Conservation (phyloP, 1,284 basidiomycete species). For the Vanrija humicola region DNA sequence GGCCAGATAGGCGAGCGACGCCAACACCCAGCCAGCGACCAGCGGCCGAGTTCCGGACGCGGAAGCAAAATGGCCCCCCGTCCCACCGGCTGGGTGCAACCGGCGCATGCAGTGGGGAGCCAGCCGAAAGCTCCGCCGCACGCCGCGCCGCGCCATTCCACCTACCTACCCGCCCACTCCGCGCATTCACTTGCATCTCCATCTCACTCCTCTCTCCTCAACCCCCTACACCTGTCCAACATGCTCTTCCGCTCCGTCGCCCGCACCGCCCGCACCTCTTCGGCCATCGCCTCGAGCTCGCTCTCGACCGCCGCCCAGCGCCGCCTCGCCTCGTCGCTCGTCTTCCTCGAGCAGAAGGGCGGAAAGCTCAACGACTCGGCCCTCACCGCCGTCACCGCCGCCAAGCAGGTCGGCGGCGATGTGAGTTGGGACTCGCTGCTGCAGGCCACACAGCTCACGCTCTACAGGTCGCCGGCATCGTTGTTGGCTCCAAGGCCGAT, state of each 20-base stretch:
- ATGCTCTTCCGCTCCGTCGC: constrained; percentile 22
- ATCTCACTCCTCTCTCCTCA: not conserved
- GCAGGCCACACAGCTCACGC: not conserved
- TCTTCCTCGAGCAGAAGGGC: constrained; percentile 82
- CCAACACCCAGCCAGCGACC: no score
- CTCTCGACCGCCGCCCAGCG: constrained; percentile 21
- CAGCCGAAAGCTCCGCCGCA: not conserved
- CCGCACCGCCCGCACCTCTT: constrained; percentile 16
- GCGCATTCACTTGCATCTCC: not conserved
- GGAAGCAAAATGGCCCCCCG: no score
- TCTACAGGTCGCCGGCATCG: constrained; percentile 71
- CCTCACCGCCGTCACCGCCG: constrained; percentile 87
- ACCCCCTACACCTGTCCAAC: not conserved
- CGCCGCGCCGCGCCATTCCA: not conserved
- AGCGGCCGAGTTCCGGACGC: no score
- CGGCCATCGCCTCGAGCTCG: not conserved
- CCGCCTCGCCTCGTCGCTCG: constrained; percentile 57
- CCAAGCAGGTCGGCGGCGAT: constrained; percentile 66
- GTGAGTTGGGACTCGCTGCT: constrained; percentile 24
- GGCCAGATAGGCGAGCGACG: no score
- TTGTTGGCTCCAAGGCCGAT: constrained; percentile 71
- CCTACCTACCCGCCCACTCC: no score
- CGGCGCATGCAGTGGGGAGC: no score
- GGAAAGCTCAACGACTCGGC: constrained; percentile 78
- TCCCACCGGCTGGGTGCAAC: no score